A percentile compares a stretch with the other conserved stretches of the same genome.
Conservation (phyloP, 176 grass and related monocot genomes). For the Oryza glumipatula region DNA sequence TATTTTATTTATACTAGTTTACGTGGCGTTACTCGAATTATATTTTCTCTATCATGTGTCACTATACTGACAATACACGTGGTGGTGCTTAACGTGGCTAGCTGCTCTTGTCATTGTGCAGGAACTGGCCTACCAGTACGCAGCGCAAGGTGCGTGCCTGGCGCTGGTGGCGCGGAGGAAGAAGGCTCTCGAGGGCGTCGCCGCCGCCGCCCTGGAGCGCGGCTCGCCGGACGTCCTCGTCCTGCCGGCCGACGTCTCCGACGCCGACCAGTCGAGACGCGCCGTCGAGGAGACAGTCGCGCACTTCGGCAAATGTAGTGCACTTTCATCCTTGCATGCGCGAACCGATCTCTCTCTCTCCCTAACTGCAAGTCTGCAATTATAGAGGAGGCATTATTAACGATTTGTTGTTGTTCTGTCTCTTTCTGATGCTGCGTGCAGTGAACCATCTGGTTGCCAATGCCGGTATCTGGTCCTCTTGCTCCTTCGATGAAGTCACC, state of each 20-base stretch:
- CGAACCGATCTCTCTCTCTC: neutral
- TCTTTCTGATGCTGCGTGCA: conserved; percentile 12
- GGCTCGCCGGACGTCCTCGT: conserved; percentile 61
- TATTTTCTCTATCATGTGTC: neutral
- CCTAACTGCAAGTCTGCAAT: neutral
- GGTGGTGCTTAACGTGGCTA: neutral
- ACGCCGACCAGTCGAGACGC: conserved; percentile 43
- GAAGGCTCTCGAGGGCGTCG: conserved; percentile 52
- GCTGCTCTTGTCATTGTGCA: neutral
- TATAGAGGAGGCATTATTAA: neutral
- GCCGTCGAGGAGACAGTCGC: conserved; percentile 57
- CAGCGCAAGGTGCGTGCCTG: conserved; percentile 53
- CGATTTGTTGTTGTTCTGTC: neutral
- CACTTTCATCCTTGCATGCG: too few species aligned
- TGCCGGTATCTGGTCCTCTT: conserved; percentile 56
- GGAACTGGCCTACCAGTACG: conserved; percentile 75
- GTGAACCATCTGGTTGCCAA: conserved; percentile 79
- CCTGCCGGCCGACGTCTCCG: conserved; percentile 55
- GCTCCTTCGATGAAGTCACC: conserved; percentile 62
- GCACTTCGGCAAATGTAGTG: conserved; percentile 64
- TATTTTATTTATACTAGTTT: too few species aligned
- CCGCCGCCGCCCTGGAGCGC: conserved; percentile 36
- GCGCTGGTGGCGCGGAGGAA: conserved; percentile 65
- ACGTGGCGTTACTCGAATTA: too few species aligned
- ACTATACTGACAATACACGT: neutral